These are phyloP conservation scores for Musa beccarii DNA, from an alignment of 176 grass and related monocot species.

Conservation along the genomic window DNA sequence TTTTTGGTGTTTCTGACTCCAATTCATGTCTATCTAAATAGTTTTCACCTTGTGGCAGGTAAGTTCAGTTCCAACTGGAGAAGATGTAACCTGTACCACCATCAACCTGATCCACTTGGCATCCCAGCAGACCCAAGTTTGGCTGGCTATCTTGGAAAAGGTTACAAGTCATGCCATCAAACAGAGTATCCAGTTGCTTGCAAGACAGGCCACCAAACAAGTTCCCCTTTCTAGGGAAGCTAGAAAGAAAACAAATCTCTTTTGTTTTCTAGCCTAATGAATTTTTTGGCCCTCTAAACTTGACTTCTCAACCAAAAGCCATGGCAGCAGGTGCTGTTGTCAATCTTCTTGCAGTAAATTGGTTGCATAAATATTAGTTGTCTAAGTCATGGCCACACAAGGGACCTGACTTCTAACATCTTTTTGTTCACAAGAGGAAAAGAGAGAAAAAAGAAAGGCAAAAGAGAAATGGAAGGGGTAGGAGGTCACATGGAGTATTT, in stretches of 20 bases:
- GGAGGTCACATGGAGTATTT: background rate
- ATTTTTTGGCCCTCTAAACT: background rate
- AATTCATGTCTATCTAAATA: no score
- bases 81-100: no score
- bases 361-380: background rate
- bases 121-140: no score
- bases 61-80: no score
- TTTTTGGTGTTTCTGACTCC: no score
- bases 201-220: no score
- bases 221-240: background rate
- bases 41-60: no score
- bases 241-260: background rate
- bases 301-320: background rate
- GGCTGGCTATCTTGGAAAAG: no score
- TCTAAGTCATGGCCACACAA: background rate
- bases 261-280: background rate
- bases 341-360: background rate
- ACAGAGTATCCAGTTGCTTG: no score
- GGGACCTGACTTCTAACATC: background rate
- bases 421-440: no score
- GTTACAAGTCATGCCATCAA: no score
- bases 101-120: no score
- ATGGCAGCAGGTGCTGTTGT: background rate
- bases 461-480: background rate
- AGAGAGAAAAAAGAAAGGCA: background rate